Evolutionary conservation across 805 yeast species (phyloP).

Genomic region (Cyberlindnera mississippiensis): DNA sequence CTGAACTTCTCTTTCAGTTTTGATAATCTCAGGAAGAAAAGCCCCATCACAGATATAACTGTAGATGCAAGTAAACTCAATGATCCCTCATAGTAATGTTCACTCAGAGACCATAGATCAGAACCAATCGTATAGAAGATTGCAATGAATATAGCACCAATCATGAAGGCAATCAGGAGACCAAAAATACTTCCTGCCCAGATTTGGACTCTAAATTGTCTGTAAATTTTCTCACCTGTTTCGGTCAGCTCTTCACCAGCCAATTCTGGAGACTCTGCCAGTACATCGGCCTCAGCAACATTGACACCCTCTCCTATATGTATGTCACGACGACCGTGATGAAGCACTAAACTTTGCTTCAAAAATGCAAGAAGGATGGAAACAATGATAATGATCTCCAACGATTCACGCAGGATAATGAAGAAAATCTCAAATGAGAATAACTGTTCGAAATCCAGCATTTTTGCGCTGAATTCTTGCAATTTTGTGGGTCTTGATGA

Average conservation of each 20-base stretch:
- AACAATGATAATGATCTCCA: constrained; percentile 73
- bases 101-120: constrained; percentile 84
- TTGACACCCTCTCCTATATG: constrained; percentile 11
- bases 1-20: constrained; percentile 82
- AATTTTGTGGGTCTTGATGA: too few species aligned
- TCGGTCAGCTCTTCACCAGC: constrained; percentile 9
- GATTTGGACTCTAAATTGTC: constrained; percentile 58
- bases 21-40: constrained; percentile 75
- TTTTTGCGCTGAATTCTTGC: too few species aligned
- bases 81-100: constrained; percentile 84
- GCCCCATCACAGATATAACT: constrained; percentile 83
- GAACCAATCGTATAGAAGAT: constrained; percentile 75
- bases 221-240: constrained; percentile 35
- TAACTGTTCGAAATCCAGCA: constrained; percentile 36
- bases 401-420: constrained; percentile 67
- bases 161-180: constrained; percentile 57
- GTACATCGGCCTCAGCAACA: constrained; percentile 1
- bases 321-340: constrained; percentile 29
- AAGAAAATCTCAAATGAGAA: constrained; percentile 74
- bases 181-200: constrained; percentile 82
- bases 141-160: constrained; percentile 69
- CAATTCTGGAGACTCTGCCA: neutral
- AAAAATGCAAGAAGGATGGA: constrained; percentile 71
- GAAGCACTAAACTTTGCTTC: constrained; percentile 49
- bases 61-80: constrained; percentile 74